phyloP scores from a whole-genome alignment of 345 rosid genomes.

The Salix caprea region DNA sequence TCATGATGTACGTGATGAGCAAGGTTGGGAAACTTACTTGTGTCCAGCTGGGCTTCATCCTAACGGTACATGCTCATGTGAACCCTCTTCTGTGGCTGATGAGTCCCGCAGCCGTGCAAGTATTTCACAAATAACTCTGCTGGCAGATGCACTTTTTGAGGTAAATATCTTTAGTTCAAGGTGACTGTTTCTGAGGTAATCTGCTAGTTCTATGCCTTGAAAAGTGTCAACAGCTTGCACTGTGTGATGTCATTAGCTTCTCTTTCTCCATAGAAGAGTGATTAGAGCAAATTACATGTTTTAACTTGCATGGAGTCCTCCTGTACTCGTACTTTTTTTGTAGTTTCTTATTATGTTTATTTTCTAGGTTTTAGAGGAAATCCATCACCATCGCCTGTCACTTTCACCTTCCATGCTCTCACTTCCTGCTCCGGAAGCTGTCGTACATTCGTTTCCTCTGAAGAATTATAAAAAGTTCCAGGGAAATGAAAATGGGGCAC shows the following conservation, averaged over 20 bases:
- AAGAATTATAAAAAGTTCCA: slow-evolving; percentile 7
- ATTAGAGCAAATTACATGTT: not conserved
- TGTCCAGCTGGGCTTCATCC: slow-evolving; percentile 17
- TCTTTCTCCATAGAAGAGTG: not conserved
- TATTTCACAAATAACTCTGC: slow-evolving; percentile 17
- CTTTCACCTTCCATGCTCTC: slow-evolving; percentile 14
- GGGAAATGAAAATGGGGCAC: slow-evolving; percentile 7
- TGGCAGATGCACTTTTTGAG: slow-evolving; percentile 26
- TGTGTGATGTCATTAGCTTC: not conserved
- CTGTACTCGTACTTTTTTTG: not conserved
- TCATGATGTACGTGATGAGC: slow-evolving; percentile 17
- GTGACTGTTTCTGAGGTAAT: not conserved
- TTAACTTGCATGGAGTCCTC: not conserved
- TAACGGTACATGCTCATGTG: slow-evolving; percentile 19
- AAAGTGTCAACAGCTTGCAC: not conserved
- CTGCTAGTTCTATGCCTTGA: not conserved
- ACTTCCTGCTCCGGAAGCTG: slow-evolving; percentile 25
- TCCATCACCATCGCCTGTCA: slow-evolving; percentile 21
- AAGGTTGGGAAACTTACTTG: slow-evolving; percentile 4
- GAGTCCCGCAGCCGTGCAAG: slow-evolving; percentile 1
- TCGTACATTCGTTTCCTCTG: slow-evolving; percentile 22
- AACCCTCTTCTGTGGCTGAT: not conserved
- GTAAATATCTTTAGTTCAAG: not conserved
- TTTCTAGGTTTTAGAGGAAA: slow-evolving; percentile 22
- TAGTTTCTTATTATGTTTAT: not conserved